Evolutionary conservation across 495 filamentous ascomycete genomes (phyloP), one percentile per base, ranked within the genome.

Genomic region (Talaromyces trachyspermus): DNA sequence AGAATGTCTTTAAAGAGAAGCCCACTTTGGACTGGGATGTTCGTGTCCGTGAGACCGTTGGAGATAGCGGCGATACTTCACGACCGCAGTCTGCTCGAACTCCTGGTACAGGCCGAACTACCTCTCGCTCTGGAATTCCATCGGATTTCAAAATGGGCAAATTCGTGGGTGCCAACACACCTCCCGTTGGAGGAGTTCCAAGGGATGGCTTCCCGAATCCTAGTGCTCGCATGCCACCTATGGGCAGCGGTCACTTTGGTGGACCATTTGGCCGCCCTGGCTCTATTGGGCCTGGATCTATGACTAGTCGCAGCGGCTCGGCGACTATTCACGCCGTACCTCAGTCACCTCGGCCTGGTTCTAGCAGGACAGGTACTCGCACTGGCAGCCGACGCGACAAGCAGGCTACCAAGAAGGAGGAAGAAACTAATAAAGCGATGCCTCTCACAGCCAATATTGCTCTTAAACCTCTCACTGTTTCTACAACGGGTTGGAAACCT

Each of bases 1-100:
- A 96, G 70, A 69, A 71, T 43, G 86, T 89, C 2, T 99, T 95
- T 68, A 92, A 84, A 46, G 92, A 98, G 66, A 95, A 96, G 65
- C 92, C 92, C 8, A 90, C 88, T 2, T 53, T 87, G 11, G 89
- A 96, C 54, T 98, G 95, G 81, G 83, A 89, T 46, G 66, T 76
- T 40, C 88, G 88, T 52, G 76, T 98, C 53, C 88, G 76, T 25
- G 83, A 95, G 58, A 85, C 83, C 20, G 80, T 99, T 32, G 89
- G 90, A 47, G 89, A 85, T 48, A 78, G 77, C 49, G 67, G 70
- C 24, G 85, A 88, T 43, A 75, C 79, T 14, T 75, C 75, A 8
- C 83, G 86, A 11, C 80, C 88, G 32, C 79, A 79, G 42, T 86
- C 88, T 22, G 77, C 81, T 48, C 79, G 88, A 43, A 84, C 85